A percentile compares a stretch with the other conserved stretches of the same genome.
Conservation (phyloP, 2,329 filamentous ascomycete genomes). For the Penicillium frequentans region DNA sequence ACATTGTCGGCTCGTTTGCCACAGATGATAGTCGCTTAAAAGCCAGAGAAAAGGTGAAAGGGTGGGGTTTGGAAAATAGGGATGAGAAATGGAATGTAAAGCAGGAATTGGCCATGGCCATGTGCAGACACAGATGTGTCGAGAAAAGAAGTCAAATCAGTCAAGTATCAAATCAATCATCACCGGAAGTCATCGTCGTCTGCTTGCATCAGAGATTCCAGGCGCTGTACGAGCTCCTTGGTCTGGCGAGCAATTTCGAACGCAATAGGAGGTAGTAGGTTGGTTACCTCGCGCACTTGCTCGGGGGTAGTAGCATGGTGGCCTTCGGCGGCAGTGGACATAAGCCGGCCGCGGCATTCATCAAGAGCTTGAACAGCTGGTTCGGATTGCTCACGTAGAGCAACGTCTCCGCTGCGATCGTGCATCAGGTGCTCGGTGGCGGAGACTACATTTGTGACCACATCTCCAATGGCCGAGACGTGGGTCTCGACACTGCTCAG, state of each 20-base stretch:
- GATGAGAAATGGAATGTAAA: conserved; percentile 5
- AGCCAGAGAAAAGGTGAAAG: conserved; percentile 18
- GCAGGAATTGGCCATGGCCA: not conserved
- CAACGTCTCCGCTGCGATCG: conserved; percentile 47
- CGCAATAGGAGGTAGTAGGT: conserved; percentile 76
- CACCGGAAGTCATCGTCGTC: conserved; percentile 43
- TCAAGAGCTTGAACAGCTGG: conserved; percentile 52
- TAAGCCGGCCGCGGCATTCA: conserved; percentile 64
- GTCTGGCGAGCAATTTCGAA: conserved; percentile 82
- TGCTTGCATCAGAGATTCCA: conserved; percentile 42
- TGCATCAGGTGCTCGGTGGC: conserved; percentile 61
- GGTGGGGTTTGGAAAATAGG: not conserved
- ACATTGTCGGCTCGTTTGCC: conserved; percentile 26
- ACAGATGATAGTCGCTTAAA: conserved; percentile 26
- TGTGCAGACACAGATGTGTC: conserved; percentile 1
- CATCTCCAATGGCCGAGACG: conserved; percentile 67
- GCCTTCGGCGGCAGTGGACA: conserved; percentile 63
- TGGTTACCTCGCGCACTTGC: conserved; percentile 59
- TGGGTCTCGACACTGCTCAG: conserved; percentile 67
- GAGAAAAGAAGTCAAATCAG: not conserved
- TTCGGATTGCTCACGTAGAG: conserved; percentile 49
- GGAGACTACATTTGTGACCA: conserved; percentile 68
- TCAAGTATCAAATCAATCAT: conserved; percentile 15
- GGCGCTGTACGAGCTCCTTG: conserved; percentile 65
- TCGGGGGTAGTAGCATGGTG: conserved; percentile 57